Percentiles rank a stretch among this genome's conserved stretches.
Evolutionary conservation across 2,329 filamentous ascomycete genomes (phyloP).

Genomic region (Trichothecium roseum): DNA sequence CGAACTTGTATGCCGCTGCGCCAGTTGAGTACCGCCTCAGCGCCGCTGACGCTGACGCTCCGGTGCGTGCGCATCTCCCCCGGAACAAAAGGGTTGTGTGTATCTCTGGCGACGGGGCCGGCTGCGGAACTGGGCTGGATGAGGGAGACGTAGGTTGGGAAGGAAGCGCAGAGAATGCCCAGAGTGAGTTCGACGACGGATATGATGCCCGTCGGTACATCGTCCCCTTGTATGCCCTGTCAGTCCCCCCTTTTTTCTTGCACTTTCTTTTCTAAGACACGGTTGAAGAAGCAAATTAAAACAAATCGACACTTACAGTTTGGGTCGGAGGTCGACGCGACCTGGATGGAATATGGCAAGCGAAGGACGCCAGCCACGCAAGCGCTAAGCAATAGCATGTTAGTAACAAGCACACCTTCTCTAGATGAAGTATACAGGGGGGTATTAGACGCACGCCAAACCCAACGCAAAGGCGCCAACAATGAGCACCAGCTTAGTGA

Average conservation of each 20-base stretch:
- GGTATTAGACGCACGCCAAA: not conserved
- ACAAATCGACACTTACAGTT: too few relatives aligned
- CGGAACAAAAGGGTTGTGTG: not conserved
- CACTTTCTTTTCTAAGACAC: too few relatives aligned
- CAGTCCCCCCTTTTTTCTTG: too few relatives aligned
- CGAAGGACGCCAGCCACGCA: too few relatives aligned
- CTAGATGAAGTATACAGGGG: too few relatives aligned
- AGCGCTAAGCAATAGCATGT: too few relatives aligned
- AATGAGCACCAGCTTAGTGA: not conserved
- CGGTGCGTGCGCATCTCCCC: not conserved
- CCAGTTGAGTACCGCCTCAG: not conserved
- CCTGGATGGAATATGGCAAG: too few relatives aligned
- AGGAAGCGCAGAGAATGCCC: slow-evolving; percentile 1
- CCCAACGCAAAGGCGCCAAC: not conserved
- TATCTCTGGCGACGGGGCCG: not conserved
- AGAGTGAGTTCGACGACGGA: not conserved
- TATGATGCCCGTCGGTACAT: not conserved
- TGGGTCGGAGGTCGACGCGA: too few relatives aligned
- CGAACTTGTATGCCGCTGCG: slow-evolving; percentile 1
- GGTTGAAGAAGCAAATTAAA: too few relatives aligned
- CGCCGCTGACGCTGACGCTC: not conserved
- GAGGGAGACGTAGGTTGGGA: not conserved
- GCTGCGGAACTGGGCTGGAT: not conserved
- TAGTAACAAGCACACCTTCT: too few relatives aligned
- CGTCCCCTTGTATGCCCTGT: not conserved